phyloP scores from a whole-genome alignment of 2,329 filamentous ascomycete genomes.

The Corinectria fuckeliana region DNA sequence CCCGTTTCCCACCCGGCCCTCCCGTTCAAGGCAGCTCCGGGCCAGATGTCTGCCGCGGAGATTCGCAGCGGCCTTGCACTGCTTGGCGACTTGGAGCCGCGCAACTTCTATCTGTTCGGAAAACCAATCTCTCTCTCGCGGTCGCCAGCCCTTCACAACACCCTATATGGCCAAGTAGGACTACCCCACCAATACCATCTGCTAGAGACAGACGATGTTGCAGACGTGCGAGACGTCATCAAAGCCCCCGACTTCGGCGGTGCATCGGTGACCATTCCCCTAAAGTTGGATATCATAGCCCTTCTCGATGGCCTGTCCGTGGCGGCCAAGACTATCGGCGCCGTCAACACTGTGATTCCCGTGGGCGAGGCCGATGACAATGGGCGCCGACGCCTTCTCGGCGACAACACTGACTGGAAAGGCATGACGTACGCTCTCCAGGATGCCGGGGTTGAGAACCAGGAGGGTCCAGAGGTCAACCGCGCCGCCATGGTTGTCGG shows the following conservation, averaged over 20 bases:
- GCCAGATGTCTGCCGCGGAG: conserved; percentile 88
- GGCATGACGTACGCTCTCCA: conserved; percentile 86
- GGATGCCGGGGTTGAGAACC: conserved; percentile 64
- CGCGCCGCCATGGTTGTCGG: conserved; percentile 86
- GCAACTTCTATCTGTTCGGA: conserved; percentile 87
- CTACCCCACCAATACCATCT: conserved; percentile 83
- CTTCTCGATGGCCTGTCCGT: conserved; percentile 81
- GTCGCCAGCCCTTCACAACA: conserved; percentile 90
- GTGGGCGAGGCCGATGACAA: conserved; percentile 45
- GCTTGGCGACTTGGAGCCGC: conserved; percentile 77
- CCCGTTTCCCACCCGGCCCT: conserved; percentile 89
- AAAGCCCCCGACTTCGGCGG: conserved; percentile 81
- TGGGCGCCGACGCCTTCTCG: conserved; percentile 65
- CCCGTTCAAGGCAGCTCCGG: conserved; percentile 93
- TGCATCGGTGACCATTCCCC: conserved; percentile 92
- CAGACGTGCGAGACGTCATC: conserved; percentile 70
- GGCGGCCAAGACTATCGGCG: conserved; percentile 83
- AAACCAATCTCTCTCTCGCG: conserved; percentile 82
- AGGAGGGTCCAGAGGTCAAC: conserved; percentile 53
- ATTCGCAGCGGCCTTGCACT: conserved; percentile 81
- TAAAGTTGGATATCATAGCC: conserved; percentile 88
- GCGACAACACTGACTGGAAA: conserved; percentile 95
- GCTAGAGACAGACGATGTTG: conserved; percentile 73
- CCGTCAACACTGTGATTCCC: conserved; percentile 91
- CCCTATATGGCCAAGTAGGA: conserved; percentile 76